Conservation (phyloP, 139 green algal genomes). For the Desmodesmus armatus region DNA sequence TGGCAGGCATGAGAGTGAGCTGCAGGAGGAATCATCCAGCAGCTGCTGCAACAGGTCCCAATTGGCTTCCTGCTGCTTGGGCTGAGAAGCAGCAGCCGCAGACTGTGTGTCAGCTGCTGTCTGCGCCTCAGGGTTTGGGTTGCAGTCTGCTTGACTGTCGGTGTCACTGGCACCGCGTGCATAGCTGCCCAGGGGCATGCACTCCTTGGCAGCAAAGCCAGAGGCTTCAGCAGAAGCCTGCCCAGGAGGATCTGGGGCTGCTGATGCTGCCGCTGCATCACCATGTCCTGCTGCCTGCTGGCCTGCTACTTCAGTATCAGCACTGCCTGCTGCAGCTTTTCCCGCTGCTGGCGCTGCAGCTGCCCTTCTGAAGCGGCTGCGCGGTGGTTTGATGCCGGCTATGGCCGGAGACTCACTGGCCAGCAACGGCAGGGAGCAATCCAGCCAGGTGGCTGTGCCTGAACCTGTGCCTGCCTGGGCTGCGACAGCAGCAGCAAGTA, state of each 20-base stretch:
- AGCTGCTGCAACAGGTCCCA: not conserved
- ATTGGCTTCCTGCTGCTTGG: not conserved
- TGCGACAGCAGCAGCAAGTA: too few species aligned
- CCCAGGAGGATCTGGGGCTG: not conserved
- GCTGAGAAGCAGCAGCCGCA: not conserved
- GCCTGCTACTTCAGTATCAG: too few species aligned
- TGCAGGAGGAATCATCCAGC: conserved; percentile 29
- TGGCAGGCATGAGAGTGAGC: conserved; percentile 7
- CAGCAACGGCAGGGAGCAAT: conserved; percentile 25
- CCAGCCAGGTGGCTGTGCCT: not conserved
- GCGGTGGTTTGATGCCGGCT: conserved; percentile 10
- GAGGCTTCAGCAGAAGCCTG: not conserved
- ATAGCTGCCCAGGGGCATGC: not conserved
- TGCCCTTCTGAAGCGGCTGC: not conserved
- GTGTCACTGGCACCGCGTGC: not conserved
- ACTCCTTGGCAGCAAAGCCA: not conserved
- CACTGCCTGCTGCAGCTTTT: not conserved
- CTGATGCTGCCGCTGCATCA: not conserved
- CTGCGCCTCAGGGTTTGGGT: not conserved
- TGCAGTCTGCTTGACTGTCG: not conserved
- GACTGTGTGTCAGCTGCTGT: not conserved
- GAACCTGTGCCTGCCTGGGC: too few species aligned
- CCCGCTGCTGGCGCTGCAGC: not conserved
- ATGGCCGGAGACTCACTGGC: conserved; percentile 40
- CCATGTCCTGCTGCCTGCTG: not conserved